A percentile compares a stretch with the other conserved stretches of the same genome.
Evolutionary conservation across 1,284 basidiomycete species (phyloP).

Genomic region (Salmacisia buchloeana): DNA sequence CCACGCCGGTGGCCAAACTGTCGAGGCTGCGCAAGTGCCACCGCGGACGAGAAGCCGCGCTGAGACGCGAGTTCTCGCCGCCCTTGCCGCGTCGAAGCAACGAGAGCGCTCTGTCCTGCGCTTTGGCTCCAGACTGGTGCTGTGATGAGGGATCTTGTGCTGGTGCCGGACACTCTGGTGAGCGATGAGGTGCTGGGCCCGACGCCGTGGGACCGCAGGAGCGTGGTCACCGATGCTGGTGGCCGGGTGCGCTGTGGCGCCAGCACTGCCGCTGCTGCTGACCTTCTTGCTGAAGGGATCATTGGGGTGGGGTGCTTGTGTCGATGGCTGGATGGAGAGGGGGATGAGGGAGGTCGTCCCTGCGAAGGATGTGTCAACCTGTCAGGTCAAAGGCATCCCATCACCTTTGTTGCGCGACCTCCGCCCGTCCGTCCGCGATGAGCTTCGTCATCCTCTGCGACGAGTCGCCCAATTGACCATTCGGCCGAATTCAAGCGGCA

Average conservation of each 20-base stretch:
- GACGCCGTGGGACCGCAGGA: not conserved
- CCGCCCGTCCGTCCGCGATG: too few species aligned
- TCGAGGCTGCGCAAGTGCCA: not conserved
- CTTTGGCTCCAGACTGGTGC: not conserved
- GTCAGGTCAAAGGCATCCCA: too few species aligned
- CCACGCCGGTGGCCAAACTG: not conserved
- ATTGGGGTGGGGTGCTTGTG: too few species aligned
- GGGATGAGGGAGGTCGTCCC: not conserved
- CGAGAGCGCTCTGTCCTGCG: not conserved
- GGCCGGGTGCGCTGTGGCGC: not conserved
- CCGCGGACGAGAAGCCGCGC: not conserved
- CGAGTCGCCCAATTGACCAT: too few species aligned
- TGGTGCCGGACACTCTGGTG: not conserved
- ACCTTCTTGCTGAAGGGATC: conserved; percentile 1
- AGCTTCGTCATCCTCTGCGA: too few species aligned
- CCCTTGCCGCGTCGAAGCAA: not conserved
- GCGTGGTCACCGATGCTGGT: not conserved
- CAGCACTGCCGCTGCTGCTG: not conserved
- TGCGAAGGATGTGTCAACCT: not conserved
- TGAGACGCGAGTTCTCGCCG: not conserved
- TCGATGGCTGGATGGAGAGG: not conserved
- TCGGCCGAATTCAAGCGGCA: too few species aligned
- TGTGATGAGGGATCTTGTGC: not conserved
- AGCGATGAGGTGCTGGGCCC: not conserved
- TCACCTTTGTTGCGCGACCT: too few species aligned